Evolutionary conservation across 352 stramenopile genomes (phyloP), one percentile per base, ranked within the genome.

Genomic region (Bremia lactucae): DNA sequence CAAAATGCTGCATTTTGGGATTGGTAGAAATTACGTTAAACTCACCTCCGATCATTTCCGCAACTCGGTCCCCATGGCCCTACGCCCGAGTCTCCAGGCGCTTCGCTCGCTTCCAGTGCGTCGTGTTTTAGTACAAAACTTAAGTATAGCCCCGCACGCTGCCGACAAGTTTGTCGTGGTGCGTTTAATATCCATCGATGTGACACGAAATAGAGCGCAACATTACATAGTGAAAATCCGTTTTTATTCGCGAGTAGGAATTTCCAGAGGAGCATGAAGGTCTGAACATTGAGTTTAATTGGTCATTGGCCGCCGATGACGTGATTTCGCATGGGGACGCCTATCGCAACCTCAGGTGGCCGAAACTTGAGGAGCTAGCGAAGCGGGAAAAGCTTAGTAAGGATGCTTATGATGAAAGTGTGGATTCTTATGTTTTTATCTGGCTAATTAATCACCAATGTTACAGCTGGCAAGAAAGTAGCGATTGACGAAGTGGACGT

Each of bases 281-380:
- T 2, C 59, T 88, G 9, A 79, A 88, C 62, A 86, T 88, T 23
- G 75, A 91, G 48, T 87, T 91, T 46, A 91, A 91, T 58, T 91
- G 78, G 78, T 88, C 75, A 43, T 59, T 91, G 3, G 78, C 71
- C 0, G 65, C 83, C 28, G 75, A 91, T 49, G 78, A 91, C 45
- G 72, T 91, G 45, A 87, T 73, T 38, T 73, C 78, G 33, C 67
- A 83, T 46, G 72, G 76, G 22, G 75, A 88, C 49, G 74, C 71
- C 11, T 88, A 77, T 59, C 72, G 69, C 36, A 91, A 91, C 62
- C 62, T 88, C 23, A 65, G 49, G 44, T 88, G 68, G 66, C 49
- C 58, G 18, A 80, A 83, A 60, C 68, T 86, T 21, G 37, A 55
- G 18, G 58, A 71, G 37, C 68, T 85, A n/a, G 72, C 71, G 20